These are phyloP conservation scores for Psilocybe tampanensis DNA, from an alignment of 768 basidiomycete genomes.

Conservation along the genomic window DNA sequence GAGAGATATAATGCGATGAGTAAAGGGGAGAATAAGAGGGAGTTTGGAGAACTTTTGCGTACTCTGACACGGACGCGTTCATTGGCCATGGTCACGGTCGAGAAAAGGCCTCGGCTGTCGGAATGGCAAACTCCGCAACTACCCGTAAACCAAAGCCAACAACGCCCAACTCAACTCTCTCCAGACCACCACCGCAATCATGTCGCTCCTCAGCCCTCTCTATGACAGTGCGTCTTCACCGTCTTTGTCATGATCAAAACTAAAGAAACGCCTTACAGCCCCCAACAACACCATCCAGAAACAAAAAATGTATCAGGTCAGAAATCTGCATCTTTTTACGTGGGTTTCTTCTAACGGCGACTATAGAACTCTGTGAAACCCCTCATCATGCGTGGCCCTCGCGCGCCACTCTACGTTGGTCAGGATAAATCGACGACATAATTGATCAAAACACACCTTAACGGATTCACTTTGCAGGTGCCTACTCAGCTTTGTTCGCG, in stretches of 20 bases:
- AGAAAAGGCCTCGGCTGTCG: conserved; percentile 41
- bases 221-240: conserved; percentile 57
- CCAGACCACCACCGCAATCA: conserved; percentile 30
- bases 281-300: conserved; percentile 68
- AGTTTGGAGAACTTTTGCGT: conserved; percentile 24
- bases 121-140: conserved; percentile 47
- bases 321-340: conserved; percentile 1
- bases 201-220: conserved; percentile 57
- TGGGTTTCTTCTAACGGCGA: conserved; percentile 7
- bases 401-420: conserved; percentile 70
- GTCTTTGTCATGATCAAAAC: background rate
- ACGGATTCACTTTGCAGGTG: conserved; percentile 37
- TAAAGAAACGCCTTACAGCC: conserved; percentile 24
- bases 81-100: conserved; percentile 43
- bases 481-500: conserved; percentile 55
- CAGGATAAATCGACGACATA: conserved; percentile 17
- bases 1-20: conserved; percentile 14
- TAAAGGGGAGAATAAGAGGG: conserved; percentile 10
- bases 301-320: conserved; percentile 72
- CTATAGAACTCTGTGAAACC: conserved; percentile 47
- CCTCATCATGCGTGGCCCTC: conserved; percentile 63
- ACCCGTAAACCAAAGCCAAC: conserved; percentile 29
- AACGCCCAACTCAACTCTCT: conserved; percentile 17
- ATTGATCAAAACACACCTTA: background rate
- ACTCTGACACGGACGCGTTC: conserved; percentile 84